Base-by-base conservation (phyloP, 2,329 filamentous ascomycete species). In the Myriosclerotinia duriaeana region DNA sequence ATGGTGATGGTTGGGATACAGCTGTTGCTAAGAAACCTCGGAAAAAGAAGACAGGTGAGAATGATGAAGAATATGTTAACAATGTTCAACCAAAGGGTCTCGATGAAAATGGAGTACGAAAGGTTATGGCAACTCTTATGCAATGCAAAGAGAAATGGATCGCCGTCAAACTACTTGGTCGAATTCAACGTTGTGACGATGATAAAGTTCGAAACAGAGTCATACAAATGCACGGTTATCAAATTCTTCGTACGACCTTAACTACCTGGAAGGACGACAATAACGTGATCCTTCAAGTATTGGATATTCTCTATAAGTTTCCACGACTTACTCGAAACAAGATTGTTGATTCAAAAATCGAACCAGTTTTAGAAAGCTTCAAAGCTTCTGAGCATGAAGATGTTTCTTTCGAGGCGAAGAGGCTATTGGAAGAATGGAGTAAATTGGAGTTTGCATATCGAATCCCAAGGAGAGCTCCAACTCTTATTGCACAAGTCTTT, bases 61-160 rank as follows among this genome's bases (percentile, higher is more conserved):
- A 96, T 70, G 94, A 97, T 73, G 93, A 97, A 76, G 94, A 97
- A 75, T 98, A 98, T 76, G 89, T 97, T 78, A 95, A 93, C 78
- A 93, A 92, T 77, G 84, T 96, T 68, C 87, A 94, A 77, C 88
- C 91, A 62, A 91, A 88, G 74, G 87, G 85, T 58, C 84, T 97
- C 68, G 88, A 92, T 71, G 91, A 95, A 74, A 87, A 89, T 67
- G 92, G 90, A 69, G 92, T 96, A 69, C 92, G 90, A 74, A 96
- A 96, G 79, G 92, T 97, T 78, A 97, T 97, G 92, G 93, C 94
- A 34, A 90, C 93, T 64, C 86, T 99, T 67, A 93, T 97, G 87
- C 94, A 97, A 78, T 97, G 92, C 83, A 96, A 97, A 79, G 95
- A 99, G 83, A 97, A 97, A 79, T 99, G 95, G 95, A 97, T 99